These are phyloP conservation scores for Euryodendron excelsum DNA, from an alignment of 148 eudicot genomes.

Conservation along the genomic window DNA sequence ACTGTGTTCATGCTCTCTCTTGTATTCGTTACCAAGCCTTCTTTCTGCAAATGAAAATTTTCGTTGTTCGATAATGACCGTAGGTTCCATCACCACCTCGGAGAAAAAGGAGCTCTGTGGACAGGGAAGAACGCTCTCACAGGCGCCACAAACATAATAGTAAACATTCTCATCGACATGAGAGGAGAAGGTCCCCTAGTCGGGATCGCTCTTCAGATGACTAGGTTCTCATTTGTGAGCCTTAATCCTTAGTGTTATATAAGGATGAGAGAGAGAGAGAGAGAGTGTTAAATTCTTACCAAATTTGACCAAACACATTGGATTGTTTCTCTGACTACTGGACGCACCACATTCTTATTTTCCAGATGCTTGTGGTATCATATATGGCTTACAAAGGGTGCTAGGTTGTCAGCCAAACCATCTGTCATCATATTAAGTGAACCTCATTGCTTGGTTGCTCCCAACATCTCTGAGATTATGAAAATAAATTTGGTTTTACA, in stretches of 20 bases:
- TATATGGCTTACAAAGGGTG: too few species aligned
- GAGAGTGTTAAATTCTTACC: background rate
- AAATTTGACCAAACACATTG: background rate
- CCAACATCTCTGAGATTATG: too few species aligned
- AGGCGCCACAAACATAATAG: conserved; percentile 33
- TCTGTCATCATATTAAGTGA: too few species aligned
- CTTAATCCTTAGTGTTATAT: background rate
- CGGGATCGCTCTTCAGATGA: conserved; percentile 17
- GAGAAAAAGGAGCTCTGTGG: conserved; percentile 50
- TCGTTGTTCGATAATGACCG: background rate
- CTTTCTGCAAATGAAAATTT: background rate
- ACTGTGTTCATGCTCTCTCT: background rate
- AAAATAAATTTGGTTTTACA: too few species aligned
- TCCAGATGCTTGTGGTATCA: too few species aligned
- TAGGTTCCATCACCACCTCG: conserved; percentile 85
- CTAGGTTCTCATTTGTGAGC: background rate
- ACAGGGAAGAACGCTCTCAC: conserved; percentile 39
- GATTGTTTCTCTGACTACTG: background rate
- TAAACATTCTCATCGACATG: conserved; percentile 37
- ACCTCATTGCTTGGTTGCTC: too few species aligned
- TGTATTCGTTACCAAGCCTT: background rate
- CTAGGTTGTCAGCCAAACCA: too few species aligned
- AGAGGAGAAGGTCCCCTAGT: conserved; percentile 38
- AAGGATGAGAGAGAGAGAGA: background rate
- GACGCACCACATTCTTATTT: background rate